Percentiles rank a stretch among this genome's conserved stretches.
These are phyloP conservation scores for Mucuna pruriens DNA, from an alignment of 306 rosid species.

Conservation along the genomic window DNA sequence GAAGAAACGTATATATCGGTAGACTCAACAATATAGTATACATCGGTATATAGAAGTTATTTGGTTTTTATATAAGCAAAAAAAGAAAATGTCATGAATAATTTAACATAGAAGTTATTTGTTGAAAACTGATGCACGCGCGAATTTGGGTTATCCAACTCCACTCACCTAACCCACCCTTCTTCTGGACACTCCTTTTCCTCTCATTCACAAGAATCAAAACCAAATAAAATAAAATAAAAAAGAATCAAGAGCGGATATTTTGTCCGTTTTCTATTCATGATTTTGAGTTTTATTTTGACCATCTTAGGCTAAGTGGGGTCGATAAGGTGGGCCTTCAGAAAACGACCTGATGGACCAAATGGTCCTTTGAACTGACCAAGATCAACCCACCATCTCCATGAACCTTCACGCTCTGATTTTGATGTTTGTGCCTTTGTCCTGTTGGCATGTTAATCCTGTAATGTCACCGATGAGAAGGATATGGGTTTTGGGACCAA, in stretches of 20 bases:
- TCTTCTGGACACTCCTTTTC: not conserved
- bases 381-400: slow-evolving; percentile 1
- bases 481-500: slow-evolving; percentile 34
- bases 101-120: not conserved
- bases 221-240: not conserved
- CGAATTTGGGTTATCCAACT: not conserved
- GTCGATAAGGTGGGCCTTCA: slow-evolving; percentile 17
- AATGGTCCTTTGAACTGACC: slow-evolving; percentile 35
- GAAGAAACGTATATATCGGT: not conserved
- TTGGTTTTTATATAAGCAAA: not conserved
- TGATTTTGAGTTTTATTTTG: not conserved
- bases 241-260: not conserved
- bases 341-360: slow-evolving; percentile 19
- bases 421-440: slow-evolving; percentile 11
- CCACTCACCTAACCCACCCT: not conserved
- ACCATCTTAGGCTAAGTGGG: slow-evolving; percentile 23
- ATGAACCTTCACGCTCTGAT: slow-evolving; percentile 4
- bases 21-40: too few relatives aligned
- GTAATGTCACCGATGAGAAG: not conserved
- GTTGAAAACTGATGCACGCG: not conserved
- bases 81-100: not conserved
- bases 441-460: not conserved
- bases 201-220: not conserved
- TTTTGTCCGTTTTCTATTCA: not conserved
- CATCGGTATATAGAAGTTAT: not conserved